A percentile compares a stretch with the other conserved stretches of the same genome.
phyloP scores from a whole-genome alignment of 2,329 filamentous ascomycete genomes.

The Pseudocercospora ulei region DNA sequence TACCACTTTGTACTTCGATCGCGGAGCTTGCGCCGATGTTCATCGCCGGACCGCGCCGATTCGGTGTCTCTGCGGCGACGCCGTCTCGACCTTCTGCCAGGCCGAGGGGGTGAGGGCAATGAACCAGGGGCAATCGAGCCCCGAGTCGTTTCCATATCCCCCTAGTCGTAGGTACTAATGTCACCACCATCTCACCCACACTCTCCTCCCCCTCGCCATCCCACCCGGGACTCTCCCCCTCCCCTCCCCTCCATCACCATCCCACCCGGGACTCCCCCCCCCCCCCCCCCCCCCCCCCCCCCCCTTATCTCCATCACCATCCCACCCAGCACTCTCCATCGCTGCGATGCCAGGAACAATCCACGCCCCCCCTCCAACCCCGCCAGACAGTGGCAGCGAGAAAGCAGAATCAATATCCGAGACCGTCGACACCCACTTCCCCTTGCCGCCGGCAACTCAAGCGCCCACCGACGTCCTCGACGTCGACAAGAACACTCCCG shows the following conservation, averaged over 20 bases:
- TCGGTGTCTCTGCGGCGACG: constrained; percentile 14
- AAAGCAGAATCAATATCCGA: constrained; percentile 37
- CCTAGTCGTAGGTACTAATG: too few relatives aligned
- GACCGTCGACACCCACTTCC: constrained; percentile 48
- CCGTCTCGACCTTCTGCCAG: constrained; percentile 5
- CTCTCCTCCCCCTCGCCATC: too few relatives aligned
- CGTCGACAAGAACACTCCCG: constrained; percentile 74
- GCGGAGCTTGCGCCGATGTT: too few relatives aligned
- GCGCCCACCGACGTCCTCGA: constrained; percentile 54
- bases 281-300: too few relatives aligned
- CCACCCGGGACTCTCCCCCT: too few relatives aligned
- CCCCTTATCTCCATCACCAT: too few relatives aligned
- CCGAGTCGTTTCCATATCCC: too few relatives aligned
- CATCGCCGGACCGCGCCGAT: too few relatives aligned
- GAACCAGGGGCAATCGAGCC: constrained; percentile 5
- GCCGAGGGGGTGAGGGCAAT: constrained; percentile 7
- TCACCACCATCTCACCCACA: too few relatives aligned
- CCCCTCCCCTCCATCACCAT: too few relatives aligned
- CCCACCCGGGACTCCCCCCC: too few relatives aligned
- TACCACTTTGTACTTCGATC: too few relatives aligned
- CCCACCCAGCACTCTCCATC: not conserved
- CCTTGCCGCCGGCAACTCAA: constrained; percentile 58
- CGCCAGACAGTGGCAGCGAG: constrained; percentile 33
- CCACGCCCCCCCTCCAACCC: constrained; percentile 32
- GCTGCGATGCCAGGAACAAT: constrained; percentile 15